Base-by-base conservation (phyloP, 163 green algal genomes). In the Chlamydomonas reinhardtii region DNA sequence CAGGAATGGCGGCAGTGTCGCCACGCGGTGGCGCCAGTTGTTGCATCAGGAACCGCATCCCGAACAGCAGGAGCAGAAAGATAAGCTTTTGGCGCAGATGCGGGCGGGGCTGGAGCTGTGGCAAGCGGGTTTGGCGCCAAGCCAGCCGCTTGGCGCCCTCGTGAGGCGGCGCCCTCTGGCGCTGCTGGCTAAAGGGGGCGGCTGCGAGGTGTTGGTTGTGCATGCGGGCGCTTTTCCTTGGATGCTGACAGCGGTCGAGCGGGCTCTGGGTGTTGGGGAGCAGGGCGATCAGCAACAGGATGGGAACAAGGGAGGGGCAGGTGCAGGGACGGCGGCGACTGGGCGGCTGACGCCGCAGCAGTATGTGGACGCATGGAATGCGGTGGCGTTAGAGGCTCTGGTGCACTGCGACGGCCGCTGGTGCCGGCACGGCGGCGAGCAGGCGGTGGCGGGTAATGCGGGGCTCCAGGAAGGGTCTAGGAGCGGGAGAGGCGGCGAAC, bases 191-290 rank as follows among this genome's bases (percentile, higher is more conserved):
- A 37, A 74, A 16, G 81, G 35, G 4, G 81, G 81, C 35, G 81
- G 81, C 17, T 81, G 70, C 71, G 27, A 37, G 39, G 48, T 87
- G 32, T 56, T 87, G 59, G 59, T 59, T 22, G 71, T 87, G 22
- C 81, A 87, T 35, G 81, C 81, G 4, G 81, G 81, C 5, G 81
- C 69, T 16, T 85, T 85, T 35, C 79, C 79, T 8, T 85, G 79
- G 78, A 37, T 34, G 64, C 22, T 66, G 17, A 29, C 24, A 22
- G 59, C 48, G 9, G 14, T 56, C 48, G 48, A 56, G 1, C 5
- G 48, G 48, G 48, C 48, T 14, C 5, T 56, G 48, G 48, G 48
- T 17, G 48, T 19, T 19, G 48, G 9, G 14, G 9, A 17, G 14
- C 48, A 1, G 19, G 48, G 48, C 1, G 48, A 14, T 1, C 48